Base-by-base conservation (phyloP, 805 yeast genomes). In the Metschnikowia amazonensis region DNA sequence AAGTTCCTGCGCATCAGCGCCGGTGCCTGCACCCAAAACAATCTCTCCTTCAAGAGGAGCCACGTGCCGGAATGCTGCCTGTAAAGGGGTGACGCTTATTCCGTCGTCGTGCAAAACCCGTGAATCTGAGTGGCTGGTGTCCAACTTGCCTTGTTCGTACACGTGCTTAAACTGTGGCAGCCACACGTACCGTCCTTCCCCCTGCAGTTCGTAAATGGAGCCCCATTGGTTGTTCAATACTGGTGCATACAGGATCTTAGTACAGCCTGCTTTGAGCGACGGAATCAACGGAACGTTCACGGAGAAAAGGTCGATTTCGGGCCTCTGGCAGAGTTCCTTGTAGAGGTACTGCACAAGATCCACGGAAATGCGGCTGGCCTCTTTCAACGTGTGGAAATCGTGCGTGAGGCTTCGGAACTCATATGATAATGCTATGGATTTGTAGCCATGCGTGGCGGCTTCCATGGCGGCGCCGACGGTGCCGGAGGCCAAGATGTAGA, bases 381-480 rank as follows among this genome's bases (percentile, higher is more conserved):
- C 80, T 10, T 66, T 66, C 45, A 89, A 60, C 8, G 78, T 65
- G 14, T 66, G 64, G 32, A 72, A 68, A 46, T 76, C 73, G 48
- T 82, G 82, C 16, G 69, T 63, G 37, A 76, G 66, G 23, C 70
- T 63, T 44, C 75, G 79, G 60, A 84, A 94, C n/a, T 95, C 94
- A 73, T 81, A 92, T 30, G 95, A 86, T 28, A 94, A 58, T 1
- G 96, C 97, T 51, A 94, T 75, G 4, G 96, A 70, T 53, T 74
- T 82, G 25, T 81, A 79, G 0, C 82, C 84, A 45, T 75, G 79
- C 34, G 90, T 78, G 2, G 85, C 86, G 1, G 90, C 95, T 67
- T 94, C 99, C 89, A 90, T 79, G 1, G 97, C 94, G 3, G 96
- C 98, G 21, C 99, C 99, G 14, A 94, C 84, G 2, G 99, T 94